Percentiles rank a stretch among this genome's conserved stretches.
Conservation (phyloP, 139 green algal genomes). For the Volvox reticuliferus region DNA sequence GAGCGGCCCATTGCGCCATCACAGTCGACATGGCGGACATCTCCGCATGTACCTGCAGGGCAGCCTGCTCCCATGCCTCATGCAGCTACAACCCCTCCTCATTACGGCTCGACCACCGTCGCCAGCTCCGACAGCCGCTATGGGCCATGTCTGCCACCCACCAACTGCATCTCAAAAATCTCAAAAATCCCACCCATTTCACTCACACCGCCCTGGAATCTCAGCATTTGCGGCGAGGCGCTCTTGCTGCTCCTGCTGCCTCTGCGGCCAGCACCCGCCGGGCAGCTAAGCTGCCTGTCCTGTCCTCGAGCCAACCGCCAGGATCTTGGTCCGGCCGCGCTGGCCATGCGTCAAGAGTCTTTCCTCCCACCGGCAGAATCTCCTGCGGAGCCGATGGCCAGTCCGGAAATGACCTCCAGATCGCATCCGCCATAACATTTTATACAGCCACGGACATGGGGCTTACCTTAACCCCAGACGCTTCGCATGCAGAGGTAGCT, state of each 20-base stretch:
- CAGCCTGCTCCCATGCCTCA: constrained; percentile 1
- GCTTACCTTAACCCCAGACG: too few relatives aligned
- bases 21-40: not conserved
- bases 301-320: too few relatives aligned
- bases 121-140: not conserved
- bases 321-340: too few relatives aligned
- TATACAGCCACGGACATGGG: too few relatives aligned
- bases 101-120: not conserved
- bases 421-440: too few relatives aligned
- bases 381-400: too few relatives aligned
- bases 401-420: too few relatives aligned
- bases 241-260: not conserved
- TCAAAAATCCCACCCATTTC: not conserved
- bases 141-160: not conserved
- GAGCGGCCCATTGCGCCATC: not conserved
- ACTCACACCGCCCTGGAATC: not conserved
- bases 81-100: not conserved
- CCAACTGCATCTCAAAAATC: not conserved
- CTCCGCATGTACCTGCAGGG: not conserved
- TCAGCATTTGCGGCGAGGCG: not conserved
- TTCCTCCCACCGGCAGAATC: too few relatives aligned
- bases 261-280: too few relatives aligned
- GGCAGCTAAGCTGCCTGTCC: too few relatives aligned
- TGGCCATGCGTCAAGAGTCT: too few relatives aligned
- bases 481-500: too few relatives aligned